Evolutionary conservation across 768 basidiomycete genomes (phyloP).

Genomic region (Russula foetens): DNA sequence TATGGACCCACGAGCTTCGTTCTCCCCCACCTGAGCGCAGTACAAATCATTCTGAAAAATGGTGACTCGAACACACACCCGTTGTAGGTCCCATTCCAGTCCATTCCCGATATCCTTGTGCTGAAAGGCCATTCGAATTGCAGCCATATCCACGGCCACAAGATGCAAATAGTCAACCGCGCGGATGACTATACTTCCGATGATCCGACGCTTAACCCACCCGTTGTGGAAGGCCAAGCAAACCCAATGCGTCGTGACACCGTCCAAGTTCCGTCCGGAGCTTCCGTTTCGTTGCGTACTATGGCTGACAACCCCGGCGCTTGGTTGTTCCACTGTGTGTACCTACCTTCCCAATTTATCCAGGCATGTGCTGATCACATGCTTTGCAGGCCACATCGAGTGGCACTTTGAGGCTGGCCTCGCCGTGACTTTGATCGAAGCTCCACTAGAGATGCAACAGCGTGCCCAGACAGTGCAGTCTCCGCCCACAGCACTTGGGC

Average conservation of each 20-base stretch:
- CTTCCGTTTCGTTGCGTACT: slow-evolving; percentile 67
- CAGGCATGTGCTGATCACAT: not conserved
- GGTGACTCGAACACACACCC: slow-evolving; percentile 72
- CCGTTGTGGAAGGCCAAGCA: slow-evolving; percentile 61
- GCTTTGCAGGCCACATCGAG: slow-evolving; percentile 60
- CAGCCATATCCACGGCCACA: slow-evolving; percentile 90
- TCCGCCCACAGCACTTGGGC: slow-evolving; percentile 36
- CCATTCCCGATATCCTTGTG: not conserved
- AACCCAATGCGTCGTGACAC: slow-evolving; percentile 96
- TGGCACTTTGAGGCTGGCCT: slow-evolving; percentile 85
- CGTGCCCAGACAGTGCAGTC: slow-evolving; percentile 40
- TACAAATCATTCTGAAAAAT: slow-evolving; percentile 74
- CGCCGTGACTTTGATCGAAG: slow-evolving; percentile 77
- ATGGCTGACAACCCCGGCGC: slow-evolving; percentile 90
- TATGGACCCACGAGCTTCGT: slow-evolving; percentile 81
- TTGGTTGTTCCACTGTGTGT: slow-evolving; percentile 78
- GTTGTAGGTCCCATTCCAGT: slow-evolving; percentile 46
- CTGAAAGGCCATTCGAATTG: not conserved
- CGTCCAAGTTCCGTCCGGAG: slow-evolving; percentile 59
- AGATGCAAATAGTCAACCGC: slow-evolving; percentile 72
- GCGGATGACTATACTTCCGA: slow-evolving; percentile 60
- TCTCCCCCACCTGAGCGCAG: slow-evolving; percentile 62
- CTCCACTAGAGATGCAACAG: slow-evolving; percentile 63
- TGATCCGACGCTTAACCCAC: slow-evolving; percentile 75
- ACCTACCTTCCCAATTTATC: not conserved